Percentiles rank a stretch among this genome's conserved stretches.
Conservation (phyloP, 768 basidiomycete genomes). For the Pholiota microspora region DNA sequence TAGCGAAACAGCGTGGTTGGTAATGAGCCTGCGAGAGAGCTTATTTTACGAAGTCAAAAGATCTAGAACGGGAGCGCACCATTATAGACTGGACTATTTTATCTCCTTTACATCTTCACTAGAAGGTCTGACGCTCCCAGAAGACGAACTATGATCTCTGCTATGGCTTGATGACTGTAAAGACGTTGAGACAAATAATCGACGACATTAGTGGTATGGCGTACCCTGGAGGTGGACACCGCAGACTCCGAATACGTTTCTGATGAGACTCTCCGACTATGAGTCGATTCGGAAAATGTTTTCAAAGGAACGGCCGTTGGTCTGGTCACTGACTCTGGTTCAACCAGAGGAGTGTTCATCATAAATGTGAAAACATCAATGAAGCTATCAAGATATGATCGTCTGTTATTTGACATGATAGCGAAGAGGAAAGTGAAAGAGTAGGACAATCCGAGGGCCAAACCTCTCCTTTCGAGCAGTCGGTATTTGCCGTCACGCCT, state of each 20-base stretch:
- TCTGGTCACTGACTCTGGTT: constrained; percentile 18
- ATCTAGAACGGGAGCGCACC: too few relatives aligned
- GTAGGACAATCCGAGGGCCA: too few relatives aligned
- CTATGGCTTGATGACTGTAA: constrained; percentile 7
- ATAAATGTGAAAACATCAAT: constrained; percentile 29
- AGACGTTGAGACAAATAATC: background rate
- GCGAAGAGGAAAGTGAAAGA: constrained; percentile 4
- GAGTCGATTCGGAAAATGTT: constrained; percentile 18
- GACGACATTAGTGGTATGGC: background rate
- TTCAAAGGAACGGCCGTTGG: constrained; percentile 25
- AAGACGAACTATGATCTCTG: constrained; percentile 8
- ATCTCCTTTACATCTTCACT: background rate
- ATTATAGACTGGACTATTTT: background rate
- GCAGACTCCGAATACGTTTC: constrained; percentile 1
- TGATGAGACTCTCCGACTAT: constrained; percentile 8
- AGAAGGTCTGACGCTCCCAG: background rate
- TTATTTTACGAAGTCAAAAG: too few relatives aligned
- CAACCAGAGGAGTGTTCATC: constrained; percentile 34
- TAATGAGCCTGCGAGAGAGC: too few relatives aligned
- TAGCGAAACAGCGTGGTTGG: too few relatives aligned
- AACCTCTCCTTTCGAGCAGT: too few relatives aligned
- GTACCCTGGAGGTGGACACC: background rate
- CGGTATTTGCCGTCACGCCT: too few relatives aligned
- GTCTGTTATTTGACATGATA: background rate
- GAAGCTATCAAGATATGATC: constrained; percentile 18